Evolutionary conservation across 805 yeast genomes (phyloP), one percentile per base, ranked within the genome.

Genomic region (Metahyphopichia silvanorum): DNA sequence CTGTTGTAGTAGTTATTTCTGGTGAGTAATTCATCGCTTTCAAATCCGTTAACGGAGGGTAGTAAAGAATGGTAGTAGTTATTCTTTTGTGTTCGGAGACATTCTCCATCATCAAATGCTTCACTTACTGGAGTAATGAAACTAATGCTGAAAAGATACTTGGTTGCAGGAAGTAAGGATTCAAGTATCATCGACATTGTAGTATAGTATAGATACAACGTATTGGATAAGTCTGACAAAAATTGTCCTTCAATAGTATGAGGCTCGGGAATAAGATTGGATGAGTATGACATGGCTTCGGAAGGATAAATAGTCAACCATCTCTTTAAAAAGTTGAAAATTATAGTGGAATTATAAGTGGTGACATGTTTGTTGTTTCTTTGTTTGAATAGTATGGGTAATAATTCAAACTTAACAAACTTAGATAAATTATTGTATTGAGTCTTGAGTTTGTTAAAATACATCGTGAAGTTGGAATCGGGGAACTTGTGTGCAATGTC

Each of bases 1-100:
- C 46, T 35, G 5, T 54, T 42, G 31, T 48, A 56, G 29, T 47
- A 51, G 29, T 47, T 49, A 25, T 55, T 57, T 15, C 59, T 38
- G 35, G 44, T 53, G 11, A 56, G 32, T 6, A 34, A 28, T n/a
- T 48, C 48, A 32, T 38, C 44, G 16, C 43, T 19, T 7, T 31
- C 25, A 19, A 31, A 16, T 20, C 16, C 23, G 18, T 16, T 15
- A n/a, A 16, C 25, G 14, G 20, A 11, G 16, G 29, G 28, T 12
- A 11, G 13, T 16, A 28, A 34, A 16, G 14, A 15, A 11, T 27
- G 17, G 27, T 29, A 38, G 16, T 25, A 31, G 27, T 41, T 44
- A 10, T 29, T 17, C 20, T 29, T 29, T 21, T 23, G 16, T 4
- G 32, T 28, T 11, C 38, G 32, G 38, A 32, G 35, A 5, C 31